Evolutionary conservation across 768 basidiomycete genomes (phyloP), one percentile per base, ranked within the genome.

Genomic region (Kwoniella botswanensis): DNA sequence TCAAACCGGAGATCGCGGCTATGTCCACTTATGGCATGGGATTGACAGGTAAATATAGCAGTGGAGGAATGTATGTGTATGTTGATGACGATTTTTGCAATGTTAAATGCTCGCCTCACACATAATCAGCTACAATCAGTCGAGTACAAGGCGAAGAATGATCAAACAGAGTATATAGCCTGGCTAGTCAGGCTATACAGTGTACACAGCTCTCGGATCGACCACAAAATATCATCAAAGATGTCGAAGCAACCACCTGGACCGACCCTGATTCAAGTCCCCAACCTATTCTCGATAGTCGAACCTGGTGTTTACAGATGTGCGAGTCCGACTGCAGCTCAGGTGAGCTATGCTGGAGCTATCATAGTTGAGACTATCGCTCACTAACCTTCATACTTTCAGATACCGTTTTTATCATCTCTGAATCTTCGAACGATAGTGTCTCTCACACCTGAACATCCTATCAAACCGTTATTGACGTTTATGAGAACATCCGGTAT

Each of bases 381-480:
- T 29, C 7, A 35, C 35, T 35, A 7, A 35, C 6, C 35, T 35
- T 1, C 6, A 7, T 35, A 35, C 35, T 7, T 7, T 7, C 56
- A 82, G 81, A 70, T 82, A 21, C 78, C 79, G 4, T 82, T 76
- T 60, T 63, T 82, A 0, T 72, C 73, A 29, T 73, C 76, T 0
- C 66, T 82, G 17, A 69, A 65, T 21, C 64, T 82, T 18, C 76
- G 72, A 66, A 81, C 79, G 0, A 74, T 82, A 52, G 73, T 82
- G 53, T 81, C 79, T 3, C 69, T 82, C 6, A 82, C 81, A 0
- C 76, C 81, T 1, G 81, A 82, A 65, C 76, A 77, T 63, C 79
- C 81, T n/a, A 80, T 77, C 46, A 78, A 76, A 57, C 70, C 75
- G 29, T 67, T 82, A 11, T 43, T 80, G 11, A 52, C 68, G 1